Evolutionary conservation across 768 basidiomycete species (phyloP).

Genomic region (Boletus rufocinnamomeus): DNA sequence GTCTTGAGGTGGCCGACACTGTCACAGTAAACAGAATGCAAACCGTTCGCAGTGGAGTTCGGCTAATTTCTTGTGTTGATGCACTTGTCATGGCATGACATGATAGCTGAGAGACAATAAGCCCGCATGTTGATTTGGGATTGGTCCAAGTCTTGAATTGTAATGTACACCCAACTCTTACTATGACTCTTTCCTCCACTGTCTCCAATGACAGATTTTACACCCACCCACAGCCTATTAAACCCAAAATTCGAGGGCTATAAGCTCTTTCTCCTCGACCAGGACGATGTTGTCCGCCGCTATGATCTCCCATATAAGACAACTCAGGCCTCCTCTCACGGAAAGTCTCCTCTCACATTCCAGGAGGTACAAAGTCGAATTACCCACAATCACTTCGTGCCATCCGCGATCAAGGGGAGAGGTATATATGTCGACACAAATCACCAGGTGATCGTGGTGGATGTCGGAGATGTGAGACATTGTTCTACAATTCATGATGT

Average conservation of each 20-base stretch:
- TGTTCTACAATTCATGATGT: not conserved
- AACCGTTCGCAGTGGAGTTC: not conserved
- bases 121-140: not conserved
- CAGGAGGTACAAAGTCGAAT: conserved; percentile 85
- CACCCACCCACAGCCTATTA: conserved; percentile 53
- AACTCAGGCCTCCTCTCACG: conserved; percentile 58
- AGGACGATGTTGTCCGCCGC: conserved; percentile 56
- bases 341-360: conserved; percentile 64
- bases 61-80: not conserved
- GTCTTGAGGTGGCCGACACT: too few species aligned
- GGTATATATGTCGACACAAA: conserved; percentile 71
- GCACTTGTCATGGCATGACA: not conserved
- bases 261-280: conserved; percentile 62
- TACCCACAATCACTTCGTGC: conserved; percentile 76
- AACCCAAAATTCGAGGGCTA: conserved; percentile 89
- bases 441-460: conserved; percentile 60
- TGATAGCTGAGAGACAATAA: not conserved
- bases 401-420: conserved; percentile 45
- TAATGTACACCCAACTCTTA: not conserved
- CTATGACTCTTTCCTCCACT: conserved; percentile 2
- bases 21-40: not conserved
- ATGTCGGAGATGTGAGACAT: conserved; percentile 56
- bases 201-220: conserved; percentile 40
- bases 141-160: not conserved
- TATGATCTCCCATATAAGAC: conserved; percentile 48